Evolutionary conservation across 257 asterid species (phyloP).

Genomic region (Solanum infundibuliforme): DNA sequence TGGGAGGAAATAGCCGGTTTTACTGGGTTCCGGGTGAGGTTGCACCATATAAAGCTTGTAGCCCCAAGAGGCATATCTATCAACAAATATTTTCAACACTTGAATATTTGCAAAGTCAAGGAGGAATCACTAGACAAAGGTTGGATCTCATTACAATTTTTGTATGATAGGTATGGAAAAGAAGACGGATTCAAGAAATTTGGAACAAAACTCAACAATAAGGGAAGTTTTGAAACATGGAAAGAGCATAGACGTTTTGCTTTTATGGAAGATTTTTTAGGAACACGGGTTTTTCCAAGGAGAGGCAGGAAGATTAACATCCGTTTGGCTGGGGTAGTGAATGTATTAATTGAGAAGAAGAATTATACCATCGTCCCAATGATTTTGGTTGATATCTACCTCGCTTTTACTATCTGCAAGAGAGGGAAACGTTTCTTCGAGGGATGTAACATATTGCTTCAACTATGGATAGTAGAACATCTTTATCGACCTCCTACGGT

Average conservation of each 20-base stretch:
- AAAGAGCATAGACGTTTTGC: neutral
- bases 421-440: neutral
- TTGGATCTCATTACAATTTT: neutral
- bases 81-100: neutral
- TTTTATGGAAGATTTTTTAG: too few species aligned
- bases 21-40: neutral
- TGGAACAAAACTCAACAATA: neutral
- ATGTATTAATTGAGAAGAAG: neutral
- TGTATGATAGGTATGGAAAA: neutral
- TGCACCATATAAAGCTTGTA: neutral
- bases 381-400: too few species aligned
- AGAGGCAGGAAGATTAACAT: neutral
- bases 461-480: neutral
- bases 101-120: neutral
- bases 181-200: neutral
- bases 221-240: too few species aligned
- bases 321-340: neutral
- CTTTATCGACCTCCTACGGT: neutral
- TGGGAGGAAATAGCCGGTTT: neutral
- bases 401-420: neutral
- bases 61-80: neutral
- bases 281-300: neutral
- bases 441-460: neutral
- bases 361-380: neutral
- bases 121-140: neutral